Percentiles rank a stretch among this genome's conserved stretches.
These are phyloP conservation scores for Paspalum notatum DNA, from an alignment of 176 grass and related monocot species.

Conservation along the genomic window DNA sequence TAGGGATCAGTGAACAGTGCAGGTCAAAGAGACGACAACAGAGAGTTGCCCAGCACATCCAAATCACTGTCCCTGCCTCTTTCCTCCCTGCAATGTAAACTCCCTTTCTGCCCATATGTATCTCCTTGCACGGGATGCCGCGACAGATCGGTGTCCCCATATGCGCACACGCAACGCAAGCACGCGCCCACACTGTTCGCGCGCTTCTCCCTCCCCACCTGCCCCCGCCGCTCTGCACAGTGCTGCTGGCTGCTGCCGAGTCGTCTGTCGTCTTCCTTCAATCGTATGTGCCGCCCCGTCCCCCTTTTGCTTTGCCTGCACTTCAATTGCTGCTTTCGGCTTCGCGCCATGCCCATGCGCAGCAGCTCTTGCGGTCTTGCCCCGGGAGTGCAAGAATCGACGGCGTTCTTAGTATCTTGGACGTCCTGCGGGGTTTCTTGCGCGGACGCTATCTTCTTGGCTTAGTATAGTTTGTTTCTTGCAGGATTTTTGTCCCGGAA, in stretches of 20 bases:
- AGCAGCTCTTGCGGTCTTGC: not conserved
- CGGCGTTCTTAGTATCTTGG: not conserved
- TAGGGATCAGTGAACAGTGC: slow-evolving; percentile 10
- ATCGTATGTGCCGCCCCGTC: slow-evolving; percentile 17
- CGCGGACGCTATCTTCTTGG: not conserved
- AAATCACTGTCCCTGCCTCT: not conserved
- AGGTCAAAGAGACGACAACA: not conserved
- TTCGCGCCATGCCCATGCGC: not conserved
- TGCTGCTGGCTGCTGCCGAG: not conserved
- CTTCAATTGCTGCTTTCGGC: not conserved
- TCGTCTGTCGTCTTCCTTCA: slow-evolving; percentile 12
- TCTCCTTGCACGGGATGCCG: not conserved
- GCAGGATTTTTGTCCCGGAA: not conserved
- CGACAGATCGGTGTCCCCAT: not conserved
- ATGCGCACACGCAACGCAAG: not conserved
- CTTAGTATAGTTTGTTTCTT: not conserved
- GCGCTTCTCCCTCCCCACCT: not conserved
- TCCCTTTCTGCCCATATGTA: slow-evolving; percentile 27
- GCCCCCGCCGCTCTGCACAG: slow-evolving; percentile 4
- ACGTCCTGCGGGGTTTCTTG: not conserved
- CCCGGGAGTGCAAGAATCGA: not conserved
- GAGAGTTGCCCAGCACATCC: not conserved
- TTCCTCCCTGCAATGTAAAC: not conserved
- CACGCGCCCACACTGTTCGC: not conserved
- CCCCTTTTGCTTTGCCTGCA: not conserved